Base-by-base conservation (phyloP, 139 green algal species). In the Chlorella sorokiniana region DNA sequence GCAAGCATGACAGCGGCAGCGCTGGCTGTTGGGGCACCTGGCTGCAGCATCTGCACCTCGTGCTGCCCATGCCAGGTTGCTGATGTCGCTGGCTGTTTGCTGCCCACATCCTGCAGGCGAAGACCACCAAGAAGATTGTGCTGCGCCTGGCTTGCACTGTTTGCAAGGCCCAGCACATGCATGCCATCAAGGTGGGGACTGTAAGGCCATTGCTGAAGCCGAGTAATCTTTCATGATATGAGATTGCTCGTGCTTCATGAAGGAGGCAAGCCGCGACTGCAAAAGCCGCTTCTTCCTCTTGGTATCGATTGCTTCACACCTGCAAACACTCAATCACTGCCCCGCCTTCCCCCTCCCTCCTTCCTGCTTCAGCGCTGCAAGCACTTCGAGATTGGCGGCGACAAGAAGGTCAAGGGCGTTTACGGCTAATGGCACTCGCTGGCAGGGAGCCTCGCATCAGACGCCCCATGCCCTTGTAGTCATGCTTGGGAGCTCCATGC, bases 111-210 rank as follows among this genome's bases (percentile, higher is more conserved):
- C n/a, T 88, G 71, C 92, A 96, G 93, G 96, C 96, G 31, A 99
- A 99, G 95, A 99, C 96, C 88, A 99, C 96, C 54, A 99, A 99
- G 94, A 99, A 99, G 91, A 99, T 99, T 91, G 96, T 99, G 92
- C 91, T 99, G 78, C 88, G 95, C 54, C 88, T 99, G 87, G 89
- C 95, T 87, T 99, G 97, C 93, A 84, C 91, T 76, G 87, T 90
- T 63, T 99, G 97, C 97, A 99, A 99, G 92, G 86, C 91, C 75
- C 89, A 90, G 23, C 89, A 91, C 88, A 97, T 99, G 93, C 94
- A 99, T 83, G 81, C 93, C 44, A 95, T 99, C 88, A 99, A 99
- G 94, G 95, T 97, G 65, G 27, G 87, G 44, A n/a, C n/a, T n/a
- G n/a, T n/a, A n/a, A n/a, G n/a, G n/a, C n/a, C n/a, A n/a, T n/a